phyloP scores from a whole-genome alignment of 2,329 filamentous ascomycete genomes.

The Talaromyces rugulosus region DNA sequence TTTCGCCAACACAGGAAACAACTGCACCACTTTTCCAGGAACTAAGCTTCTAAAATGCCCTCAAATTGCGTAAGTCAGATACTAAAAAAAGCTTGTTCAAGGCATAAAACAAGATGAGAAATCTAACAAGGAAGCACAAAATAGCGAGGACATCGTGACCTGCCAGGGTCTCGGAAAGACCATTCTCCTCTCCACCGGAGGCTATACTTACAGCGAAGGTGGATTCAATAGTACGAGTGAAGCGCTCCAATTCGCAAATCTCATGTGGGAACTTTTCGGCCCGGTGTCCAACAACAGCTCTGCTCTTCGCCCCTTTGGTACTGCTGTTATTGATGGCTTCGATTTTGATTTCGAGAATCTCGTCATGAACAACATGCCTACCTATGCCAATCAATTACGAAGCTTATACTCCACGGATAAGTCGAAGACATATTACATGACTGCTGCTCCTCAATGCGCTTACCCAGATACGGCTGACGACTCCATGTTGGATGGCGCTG shows the following conservation, averaged over 20 bases:
- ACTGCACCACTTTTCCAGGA: slow-evolving; percentile 57
- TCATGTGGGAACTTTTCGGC: slow-evolving; percentile 68
- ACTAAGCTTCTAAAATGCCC: slow-evolving; percentile 60
- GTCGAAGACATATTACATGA: slow-evolving; percentile 55
- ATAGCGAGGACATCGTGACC: slow-evolving; percentile 44
- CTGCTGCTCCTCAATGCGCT: slow-evolving; percentile 64
- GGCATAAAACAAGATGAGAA: slow-evolving; percentile 2
- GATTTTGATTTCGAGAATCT: slow-evolving; percentile 69
- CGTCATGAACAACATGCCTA: slow-evolving; percentile 52
- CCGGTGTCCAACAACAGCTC: slow-evolving; percentile 44
- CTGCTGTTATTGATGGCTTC: slow-evolving; percentile 66
- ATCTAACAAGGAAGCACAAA: slow-evolving; percentile 12
- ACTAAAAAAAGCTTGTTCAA: not conserved
- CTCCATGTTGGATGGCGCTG: slow-evolving; percentile 51
- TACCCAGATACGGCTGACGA: slow-evolving; percentile 60
- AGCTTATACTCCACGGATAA: slow-evolving; percentile 49
- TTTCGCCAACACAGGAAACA: slow-evolving; percentile 60
- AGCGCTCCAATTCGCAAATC: slow-evolving; percentile 55
- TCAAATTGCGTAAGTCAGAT: slow-evolving; percentile 55
- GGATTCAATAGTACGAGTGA: slow-evolving; percentile 54
- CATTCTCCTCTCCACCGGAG: slow-evolving; percentile 67
- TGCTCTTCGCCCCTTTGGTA: slow-evolving; percentile 62
- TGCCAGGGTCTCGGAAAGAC: slow-evolving; percentile 68
- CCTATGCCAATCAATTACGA: slow-evolving; percentile 58
- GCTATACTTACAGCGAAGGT: slow-evolving; percentile 66